These are phyloP conservation scores for Lophium mytilinum DNA, from an alignment of 495 filamentous ascomycete genomes.

Conservation along the genomic window DNA sequence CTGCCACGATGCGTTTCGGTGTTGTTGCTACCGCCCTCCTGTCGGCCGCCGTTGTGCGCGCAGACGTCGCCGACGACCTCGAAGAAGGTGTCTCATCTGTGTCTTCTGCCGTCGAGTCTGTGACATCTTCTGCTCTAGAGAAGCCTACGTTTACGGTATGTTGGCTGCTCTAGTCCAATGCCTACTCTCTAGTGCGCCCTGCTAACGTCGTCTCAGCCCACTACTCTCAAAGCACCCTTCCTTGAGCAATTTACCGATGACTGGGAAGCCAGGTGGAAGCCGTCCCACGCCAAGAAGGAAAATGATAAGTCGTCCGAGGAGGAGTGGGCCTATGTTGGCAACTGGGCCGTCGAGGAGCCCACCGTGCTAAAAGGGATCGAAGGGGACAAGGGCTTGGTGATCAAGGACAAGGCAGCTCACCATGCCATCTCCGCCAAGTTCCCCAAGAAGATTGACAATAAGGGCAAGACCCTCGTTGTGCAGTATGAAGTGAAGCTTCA, in stretches of 20 bases:
- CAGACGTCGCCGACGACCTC: slow-evolving; percentile 24
- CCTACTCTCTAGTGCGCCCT: neutral
- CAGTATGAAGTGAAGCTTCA: slow-evolving; percentile 99
- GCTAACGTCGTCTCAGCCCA: slow-evolving; percentile 52
- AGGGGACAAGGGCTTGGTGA: slow-evolving; percentile 91
- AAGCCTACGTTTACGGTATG: slow-evolving; percentile 48
- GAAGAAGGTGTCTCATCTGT: slow-evolving; percentile 28
- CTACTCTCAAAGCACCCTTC: slow-evolving; percentile 83
- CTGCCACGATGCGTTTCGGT: slow-evolving; percentile 32
- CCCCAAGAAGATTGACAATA: slow-evolving; percentile 91
- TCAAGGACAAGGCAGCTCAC: slow-evolving; percentile 94
- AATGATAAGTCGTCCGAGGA: slow-evolving; percentile 71
- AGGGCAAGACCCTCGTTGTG: slow-evolving; percentile 90
- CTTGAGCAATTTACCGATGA: slow-evolving; percentile 96
- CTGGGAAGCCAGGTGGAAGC: slow-evolving; percentile 88
- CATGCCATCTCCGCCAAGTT: slow-evolving; percentile 99
- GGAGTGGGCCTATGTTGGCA: slow-evolving; percentile 96
- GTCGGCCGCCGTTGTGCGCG: slow-evolving; percentile 32
- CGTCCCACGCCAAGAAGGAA: slow-evolving; percentile 94
- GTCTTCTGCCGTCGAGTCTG: slow-evolving; percentile 37
- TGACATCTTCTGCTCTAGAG: slow-evolving; percentile 50
- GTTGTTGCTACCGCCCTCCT: slow-evolving; percentile 29
- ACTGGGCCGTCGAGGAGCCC: slow-evolving; percentile 96
- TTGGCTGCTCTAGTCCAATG: neutral
- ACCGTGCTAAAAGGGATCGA: slow-evolving; percentile 86